Percentiles rank a stretch among this genome's conserved stretches.
phyloP scores from a whole-genome alignment of 805 yeast genomes.

The Myxozyma neotropica region DNA sequence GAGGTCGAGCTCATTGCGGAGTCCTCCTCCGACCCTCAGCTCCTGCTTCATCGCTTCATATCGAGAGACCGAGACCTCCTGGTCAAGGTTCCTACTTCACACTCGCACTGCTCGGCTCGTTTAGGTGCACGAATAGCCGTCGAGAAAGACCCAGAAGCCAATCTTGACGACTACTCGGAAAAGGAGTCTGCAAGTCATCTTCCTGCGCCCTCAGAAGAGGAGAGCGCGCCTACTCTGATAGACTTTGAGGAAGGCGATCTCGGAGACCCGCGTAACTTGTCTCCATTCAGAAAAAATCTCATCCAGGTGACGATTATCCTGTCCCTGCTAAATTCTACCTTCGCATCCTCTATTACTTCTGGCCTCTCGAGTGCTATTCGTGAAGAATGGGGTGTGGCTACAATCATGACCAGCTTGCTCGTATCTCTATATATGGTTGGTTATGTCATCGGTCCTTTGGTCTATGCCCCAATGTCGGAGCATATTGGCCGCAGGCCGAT shows the following conservation, averaged over 20 bases:
- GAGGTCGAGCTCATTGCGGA: constrained; percentile 25
- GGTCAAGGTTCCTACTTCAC: constrained; percentile 9
- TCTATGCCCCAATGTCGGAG: constrained; percentile 88
- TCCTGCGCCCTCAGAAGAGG: constrained; percentile 4
- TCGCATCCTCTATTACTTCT: constrained; percentile 30
- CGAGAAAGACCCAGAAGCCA: not conserved
- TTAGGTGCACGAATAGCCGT: not conserved
- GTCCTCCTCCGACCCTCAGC: constrained; percentile 26
- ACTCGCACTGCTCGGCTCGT: constrained; percentile 4
- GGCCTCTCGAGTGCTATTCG: constrained; percentile 40
- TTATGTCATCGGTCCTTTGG: constrained; percentile 78
- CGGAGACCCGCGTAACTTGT: constrained; percentile 25
- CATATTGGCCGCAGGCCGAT: constrained; percentile 58
- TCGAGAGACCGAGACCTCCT: constrained; percentile 12
- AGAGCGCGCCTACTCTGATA: constrained; percentile 17
- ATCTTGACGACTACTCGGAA: not conserved
- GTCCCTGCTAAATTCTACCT: constrained; percentile 23
- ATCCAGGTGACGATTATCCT: constrained; percentile 6
- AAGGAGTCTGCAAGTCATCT: not conserved
- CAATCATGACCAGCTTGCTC: constrained; percentile 50
- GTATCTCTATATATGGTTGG: constrained; percentile 69
- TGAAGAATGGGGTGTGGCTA: constrained; percentile 50
- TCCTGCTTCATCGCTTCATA: constrained; percentile 23
- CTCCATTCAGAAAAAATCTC: constrained; percentile 9
- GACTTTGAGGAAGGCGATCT: constrained; percentile 31